Evolutionary conservation across 371 early-diverging fungal species (phyloP), one percentile per base, ranked within the genome.

Genomic region (Umbelopsis sp.): DNA sequence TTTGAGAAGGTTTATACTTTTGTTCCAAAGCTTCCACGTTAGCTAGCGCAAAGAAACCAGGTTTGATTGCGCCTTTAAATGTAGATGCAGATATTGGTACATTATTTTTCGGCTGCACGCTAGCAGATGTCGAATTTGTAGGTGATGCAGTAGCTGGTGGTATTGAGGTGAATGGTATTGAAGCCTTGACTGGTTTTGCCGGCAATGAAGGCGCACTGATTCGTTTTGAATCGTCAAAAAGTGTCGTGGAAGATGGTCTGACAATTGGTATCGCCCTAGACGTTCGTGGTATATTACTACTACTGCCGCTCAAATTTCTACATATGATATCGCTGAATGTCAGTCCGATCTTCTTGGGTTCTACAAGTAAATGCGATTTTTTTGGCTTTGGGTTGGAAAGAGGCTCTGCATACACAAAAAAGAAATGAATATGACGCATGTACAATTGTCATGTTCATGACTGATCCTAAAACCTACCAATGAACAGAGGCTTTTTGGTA

Each of bases 331-430:
- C 69, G 11, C 38, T 41, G 32, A 74, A 75, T 0, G 72, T 65
- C 14, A 65, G 50, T 1, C 66, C 72, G 1, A 22, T 62, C 51
- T 83, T 83, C 44, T 83, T 83, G 0, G 77, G 77, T 29, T 83
- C 83, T 0, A 83, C 80, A 1, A 82, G 57, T 0, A 68, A 37
- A 25, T 70, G 18, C 0, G 80, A 80, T 18, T 65, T 69, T 24
- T 52, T 69, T 24, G 66, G 77, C 2, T 74, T 44, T 3, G 79
- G 80, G 7, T 79, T 76, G 0, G 83, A 80, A 4, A 79, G 50
- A 5, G 80, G 83, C 41, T 83, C 83, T 78, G 70, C 22, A 50
- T 64, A n/a, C 41, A 41, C 1, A 41, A 41, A 10, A 1, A 4
- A 10, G 10, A 41, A 41, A 41, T 41, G 10, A 41, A 24, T 50